Conservation (phyloP, 1,284 basidiomycete genomes). For the Naganishia sp. region DNA sequence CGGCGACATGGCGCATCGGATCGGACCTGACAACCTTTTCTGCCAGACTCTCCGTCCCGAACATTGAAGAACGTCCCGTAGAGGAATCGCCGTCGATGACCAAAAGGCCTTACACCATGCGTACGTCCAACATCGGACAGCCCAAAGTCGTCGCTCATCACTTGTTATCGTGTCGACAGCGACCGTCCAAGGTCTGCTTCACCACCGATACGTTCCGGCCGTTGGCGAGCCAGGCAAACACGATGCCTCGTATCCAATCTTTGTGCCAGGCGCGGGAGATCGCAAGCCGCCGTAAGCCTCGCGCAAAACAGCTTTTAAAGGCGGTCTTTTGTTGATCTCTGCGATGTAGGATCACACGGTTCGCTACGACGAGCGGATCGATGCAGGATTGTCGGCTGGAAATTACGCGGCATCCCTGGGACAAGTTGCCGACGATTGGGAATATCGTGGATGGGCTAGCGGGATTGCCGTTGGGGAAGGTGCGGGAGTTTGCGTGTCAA, state of each 20-base stretch:
- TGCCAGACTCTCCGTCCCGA: constrained; percentile 33
- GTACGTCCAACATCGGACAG: background rate
- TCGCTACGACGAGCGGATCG: constrained; percentile 4
- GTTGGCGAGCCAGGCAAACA: constrained; percentile 42
- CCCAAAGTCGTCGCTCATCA: too few species aligned
- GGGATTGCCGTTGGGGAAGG: constrained; percentile 27
- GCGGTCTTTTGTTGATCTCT: background rate
- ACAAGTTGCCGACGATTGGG: constrained; percentile 36
- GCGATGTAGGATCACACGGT: constrained; percentile 14
- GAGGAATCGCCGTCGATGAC: constrained; percentile 9
- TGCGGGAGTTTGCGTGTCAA: constrained; percentile 24
- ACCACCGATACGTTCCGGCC: constrained; percentile 42
- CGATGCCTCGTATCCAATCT: constrained; percentile 42
- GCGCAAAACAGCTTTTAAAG: background rate
- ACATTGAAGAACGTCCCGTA: constrained; percentile 5
- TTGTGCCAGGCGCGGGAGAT: constrained; percentile 29
- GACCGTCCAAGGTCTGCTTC: constrained; percentile 37
- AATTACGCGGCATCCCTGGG: constrained; percentile 32
- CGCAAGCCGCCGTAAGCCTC: constrained; percentile 28
- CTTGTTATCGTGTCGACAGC: constrained; percentile 24
- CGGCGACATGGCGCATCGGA: too few species aligned
- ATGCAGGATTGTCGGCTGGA: constrained; percentile 30
- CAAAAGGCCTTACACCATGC: constrained; percentile 17
- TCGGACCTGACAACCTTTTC: too few species aligned
- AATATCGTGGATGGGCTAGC: constrained; percentile 37